Evolutionary conservation across 106 monocot genomes (phyloP), one percentile per base, ranked within the genome.

Genomic region (Agapanthus africanus): DNA sequence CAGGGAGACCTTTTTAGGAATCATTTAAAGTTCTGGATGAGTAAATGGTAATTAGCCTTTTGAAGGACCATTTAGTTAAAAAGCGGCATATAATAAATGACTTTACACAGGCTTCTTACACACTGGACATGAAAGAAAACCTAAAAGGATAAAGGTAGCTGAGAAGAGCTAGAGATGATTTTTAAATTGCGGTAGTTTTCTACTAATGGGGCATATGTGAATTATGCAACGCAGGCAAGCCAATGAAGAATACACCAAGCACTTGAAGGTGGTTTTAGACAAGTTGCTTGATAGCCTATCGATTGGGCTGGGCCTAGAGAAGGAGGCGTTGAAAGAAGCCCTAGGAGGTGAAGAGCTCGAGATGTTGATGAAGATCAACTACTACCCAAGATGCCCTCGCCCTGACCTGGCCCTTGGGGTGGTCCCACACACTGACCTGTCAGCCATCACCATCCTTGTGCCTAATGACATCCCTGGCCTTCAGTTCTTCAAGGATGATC

Each of bases 391-490:
- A 0, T 93, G 93, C 59, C 93, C 89, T 0, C 63, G 78, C 32
- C 84, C 93, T 0, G 86, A 93, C 67, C 66, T 90, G 0, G 84
- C 86, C 4, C 74, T 93, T 9, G 93, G 93, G 2, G 84, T 93
- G 9, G 83, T 79, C 5, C 59, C 81, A 0, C 93, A 93, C 76
- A 93, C 86, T 21, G 93, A 93, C 59, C 52, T 90, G 75, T 82
- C 82, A 1, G 77, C 82, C 35, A n/a, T 93, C 34, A 93, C 93
- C 37, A 40, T 93, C 3, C 86, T 93, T 18, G 76, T 86, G 0
- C 93, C 88, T 37, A 88, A 88, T 49, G 86, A 90, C 8, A 85
- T 93, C n/a, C 79, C 78, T 21, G 93, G 93, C 25, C 70, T 93
- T 26, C 89, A 93, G 32, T 75, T 93, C n/a, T 82, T 82, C 73